Evolutionary conservation across 257 asterid genomes (phyloP).

Genomic region (Solanum etuberosum): DNA sequence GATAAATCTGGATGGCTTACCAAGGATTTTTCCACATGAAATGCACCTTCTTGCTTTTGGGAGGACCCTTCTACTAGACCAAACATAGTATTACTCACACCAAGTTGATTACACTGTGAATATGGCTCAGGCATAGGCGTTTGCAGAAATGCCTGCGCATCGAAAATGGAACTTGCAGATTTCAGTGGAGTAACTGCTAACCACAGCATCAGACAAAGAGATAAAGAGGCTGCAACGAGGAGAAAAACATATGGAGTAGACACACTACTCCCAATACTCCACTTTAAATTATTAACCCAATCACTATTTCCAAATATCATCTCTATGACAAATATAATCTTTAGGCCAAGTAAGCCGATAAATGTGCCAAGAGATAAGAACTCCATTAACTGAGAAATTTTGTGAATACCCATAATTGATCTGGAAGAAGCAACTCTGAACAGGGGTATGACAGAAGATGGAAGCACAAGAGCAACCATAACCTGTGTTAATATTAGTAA

Average conservation of each 20-base stretch:
- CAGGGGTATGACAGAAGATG: conserved; percentile 84
- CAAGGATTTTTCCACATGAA: conserved; percentile 23
- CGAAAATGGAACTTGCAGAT: conserved; percentile 52
- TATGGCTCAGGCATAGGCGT: conserved; percentile 13
- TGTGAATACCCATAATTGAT: conserved; percentile 67
- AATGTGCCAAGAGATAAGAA: conserved; percentile 48
- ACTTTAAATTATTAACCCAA: conserved; percentile 74
- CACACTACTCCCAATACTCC: conserved; percentile 52
- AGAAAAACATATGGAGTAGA: conserved; percentile 62
- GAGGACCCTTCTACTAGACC: conserved; percentile 25
- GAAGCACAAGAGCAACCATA: conserved; percentile 77
- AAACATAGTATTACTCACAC: conserved; percentile 22
- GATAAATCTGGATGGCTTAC: conserved; percentile 23
- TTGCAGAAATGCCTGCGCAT: conserved; percentile 25
- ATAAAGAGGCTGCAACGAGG: conserved; percentile 41
- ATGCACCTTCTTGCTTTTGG: conserved; percentile 25
- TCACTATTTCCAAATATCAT: conserved; percentile 85
- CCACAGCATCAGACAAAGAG: conserved; percentile 74
- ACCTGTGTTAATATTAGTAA: conserved; percentile 74
- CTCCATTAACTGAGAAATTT: conserved; percentile 48
- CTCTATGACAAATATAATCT: conserved; percentile 65
- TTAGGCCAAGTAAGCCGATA: conserved; percentile 62
- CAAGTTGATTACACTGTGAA: conserved; percentile 22
- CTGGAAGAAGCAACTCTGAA: conserved; percentile 81
- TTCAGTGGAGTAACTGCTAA: conserved; percentile 77